Evolutionary conservation across 352 stramenopile species (phyloP), one percentile per base, ranked within the genome.

Genomic region (Phytophthora podocarpi): DNA sequence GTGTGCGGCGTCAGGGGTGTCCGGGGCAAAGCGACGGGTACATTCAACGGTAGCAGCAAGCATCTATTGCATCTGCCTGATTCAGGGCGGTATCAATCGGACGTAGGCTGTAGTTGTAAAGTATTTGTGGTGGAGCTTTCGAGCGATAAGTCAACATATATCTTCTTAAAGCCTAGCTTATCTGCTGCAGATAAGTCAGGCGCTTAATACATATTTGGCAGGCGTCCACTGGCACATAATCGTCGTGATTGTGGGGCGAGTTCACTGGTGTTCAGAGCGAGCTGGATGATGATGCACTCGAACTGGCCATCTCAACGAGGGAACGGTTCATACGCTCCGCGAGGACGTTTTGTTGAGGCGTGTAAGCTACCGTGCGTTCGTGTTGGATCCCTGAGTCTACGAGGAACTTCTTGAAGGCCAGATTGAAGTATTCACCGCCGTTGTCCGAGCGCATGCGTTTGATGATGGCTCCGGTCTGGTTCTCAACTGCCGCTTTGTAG

Each of bases 141-240:
- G 13, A 42, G 7, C 21, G 37, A 43, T 47, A 59, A 50, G n/a
- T 31, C 39, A 39, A 43, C 51, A 35, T 59, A 59, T 59, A 59
- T 43, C 13, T 32, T 59, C 26, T 59, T 50, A 50, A 59, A 41
- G 18, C 4, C 27, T 4, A 39, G 1, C 51, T 13, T 59, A 59
- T 59, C 37, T 50, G 35, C 12, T 36, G 27, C 51, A 59, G 27
- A 59, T 59, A 50, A 28, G 51, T 15, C 26, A 28, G 36, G 2
- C 5, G 2, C 4, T 30, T 59, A 50, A 41, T 26, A 2, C 12
- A 57, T 57, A 31, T 57, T 31, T n/a, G 49, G n/a, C 10, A 57
- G 34, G 34, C 49, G 7, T 23, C 49, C 49, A 57, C n/a, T n/a
- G n/a, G n/a, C n/a, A n/a, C n/a, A n/a, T n/a, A n/a, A n/a, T n/a